Percentiles rank a stretch among this genome's conserved stretches.
phyloP scores from a whole-genome alignment of 2,329 filamentous ascomycete species.

The Monosporascus sp. region DNA sequence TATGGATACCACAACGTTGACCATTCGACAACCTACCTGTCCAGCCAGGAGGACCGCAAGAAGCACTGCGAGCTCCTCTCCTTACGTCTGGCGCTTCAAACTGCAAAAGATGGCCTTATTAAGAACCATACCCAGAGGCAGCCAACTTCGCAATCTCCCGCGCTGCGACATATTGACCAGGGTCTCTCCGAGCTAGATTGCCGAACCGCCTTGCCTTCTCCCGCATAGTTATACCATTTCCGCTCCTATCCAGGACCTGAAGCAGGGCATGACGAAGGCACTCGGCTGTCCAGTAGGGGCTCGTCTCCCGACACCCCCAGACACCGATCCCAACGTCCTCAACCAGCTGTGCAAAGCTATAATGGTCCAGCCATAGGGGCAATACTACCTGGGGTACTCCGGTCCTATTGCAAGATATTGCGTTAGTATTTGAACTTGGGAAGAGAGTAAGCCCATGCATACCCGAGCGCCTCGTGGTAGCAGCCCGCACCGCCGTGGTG shows the following conservation, averaged over 20 bases:
- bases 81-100: too few relatives aligned
- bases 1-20: too few relatives aligned
- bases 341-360: conserved; percentile 11
- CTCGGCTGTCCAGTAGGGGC: conserved; percentile 9
- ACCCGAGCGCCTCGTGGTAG: conserved; percentile 6
- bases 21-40: too few relatives aligned
- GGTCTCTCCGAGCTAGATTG: conserved; percentile 5
- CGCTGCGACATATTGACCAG: conserved; percentile 11
- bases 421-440: not conserved
- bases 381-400: conserved; percentile 15
- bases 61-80: too few relatives aligned
- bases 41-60: too few relatives aligned
- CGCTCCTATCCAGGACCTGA: not conserved
- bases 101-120: too few relatives aligned
- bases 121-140: conserved; percentile 1
- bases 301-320: conserved; percentile 13
- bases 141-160: conserved; percentile 13
- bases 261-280: conserved; percentile 11
- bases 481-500: conserved; percentile 6
- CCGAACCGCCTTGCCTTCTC: conserved; percentile 8
- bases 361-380: conserved; percentile 15
- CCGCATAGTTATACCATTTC: not conserved
- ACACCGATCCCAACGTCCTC: conserved; percentile 10
- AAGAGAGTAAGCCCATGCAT: not conserved
- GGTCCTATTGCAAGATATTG: conserved; percentile 2